Evolutionary conservation across 495 filamentous ascomycete genomes (phyloP), one percentile per base, ranked within the genome.

Genomic region (Ramalina intermedia): DNA sequence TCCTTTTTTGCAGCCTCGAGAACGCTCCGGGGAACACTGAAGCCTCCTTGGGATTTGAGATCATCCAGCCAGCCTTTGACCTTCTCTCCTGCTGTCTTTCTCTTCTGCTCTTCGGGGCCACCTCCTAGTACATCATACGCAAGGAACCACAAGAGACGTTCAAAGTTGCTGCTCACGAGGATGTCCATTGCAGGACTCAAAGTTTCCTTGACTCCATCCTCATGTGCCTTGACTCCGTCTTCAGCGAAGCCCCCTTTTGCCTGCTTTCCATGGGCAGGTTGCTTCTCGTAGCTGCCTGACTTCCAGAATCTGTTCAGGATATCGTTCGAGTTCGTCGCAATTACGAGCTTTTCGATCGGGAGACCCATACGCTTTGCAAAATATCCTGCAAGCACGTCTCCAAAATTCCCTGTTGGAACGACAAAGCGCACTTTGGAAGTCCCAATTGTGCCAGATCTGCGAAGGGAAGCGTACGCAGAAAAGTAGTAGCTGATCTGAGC

Each of bases 401-500:
- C 89, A 61, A 96, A 96, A 73, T 96, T 96, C n/a, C 91, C 90
- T 2, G 88, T 85, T 1, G 90, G 90, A 0, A 85, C 81, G 14
- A 90, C 85, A 57, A 84, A 88, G 41, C 85, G 78, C 47, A 94
- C 69, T 54, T 79, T 79, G 47, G 74, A 66, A 17, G 70, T 68
- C 33, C 69, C 65, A 43, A 23, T n/a, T 48, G 24, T 40, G 21
- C 23, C 24, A 21, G 50, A 41, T 5, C 24, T 26, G 12, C 20
- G 67, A 36, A 96, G 75, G 11, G 79, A 68, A 66, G 94, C 88
- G 72, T 95, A 96, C 2, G 89, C 74, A 61, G 86, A 69, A 70
- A 90, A 89, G 71, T 91, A 94, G 70, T 91, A 96, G 43, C 80
- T 81, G 33, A 85, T 95, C 67, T 96, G 91, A n/a, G 90, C 89